Conservation (phyloP, 345 rosid species). For the Aquilaria malaccensis region DNA sequence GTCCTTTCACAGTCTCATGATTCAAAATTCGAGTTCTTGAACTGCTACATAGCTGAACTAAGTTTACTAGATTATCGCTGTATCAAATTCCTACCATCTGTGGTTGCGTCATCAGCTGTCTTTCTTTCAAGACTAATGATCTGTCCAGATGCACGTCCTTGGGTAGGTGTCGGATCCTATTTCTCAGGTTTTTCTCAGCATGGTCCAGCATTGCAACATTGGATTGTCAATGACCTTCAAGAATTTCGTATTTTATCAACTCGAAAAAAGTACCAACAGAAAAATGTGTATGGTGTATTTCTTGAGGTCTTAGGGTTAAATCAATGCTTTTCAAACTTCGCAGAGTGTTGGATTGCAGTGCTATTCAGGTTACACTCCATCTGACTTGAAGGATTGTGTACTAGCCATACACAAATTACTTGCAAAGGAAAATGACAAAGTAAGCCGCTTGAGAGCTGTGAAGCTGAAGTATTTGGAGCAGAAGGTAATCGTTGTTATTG, state of each 20-base stretch:
- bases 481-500: constrained; percentile 30
- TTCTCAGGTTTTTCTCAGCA: not conserved
- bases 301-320: not conserved
- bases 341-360: constrained; percentile 36
- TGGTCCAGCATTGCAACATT: not conserved
- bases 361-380: constrained; percentile 40
- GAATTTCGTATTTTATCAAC: not conserved
- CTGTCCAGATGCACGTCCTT: constrained; percentile 40
- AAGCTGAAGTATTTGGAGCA: constrained; percentile 50
- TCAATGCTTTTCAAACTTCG: not conserved
- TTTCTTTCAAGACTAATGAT: constrained; percentile 51
- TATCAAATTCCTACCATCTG: constrained; percentile 50
- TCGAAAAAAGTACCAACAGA: not conserved
- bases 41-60: constrained; percentile 59
- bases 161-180: constrained; percentile 32
- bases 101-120: constrained; percentile 52
- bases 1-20: constrained; percentile 22
- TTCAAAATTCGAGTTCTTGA: constrained; percentile 48
- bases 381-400: constrained; percentile 46
- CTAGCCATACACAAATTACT: constrained; percentile 36
- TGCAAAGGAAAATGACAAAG: constrained; percentile 19
- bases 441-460: constrained; percentile 31
- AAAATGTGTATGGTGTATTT: not conserved
- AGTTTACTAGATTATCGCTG: constrained; percentile 63
- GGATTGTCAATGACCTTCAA: not conserved